Evolutionary conservation across 331 rosid species (phyloP), one percentile per base, ranked within the genome.

Genomic region (Acacia concinna): DNA sequence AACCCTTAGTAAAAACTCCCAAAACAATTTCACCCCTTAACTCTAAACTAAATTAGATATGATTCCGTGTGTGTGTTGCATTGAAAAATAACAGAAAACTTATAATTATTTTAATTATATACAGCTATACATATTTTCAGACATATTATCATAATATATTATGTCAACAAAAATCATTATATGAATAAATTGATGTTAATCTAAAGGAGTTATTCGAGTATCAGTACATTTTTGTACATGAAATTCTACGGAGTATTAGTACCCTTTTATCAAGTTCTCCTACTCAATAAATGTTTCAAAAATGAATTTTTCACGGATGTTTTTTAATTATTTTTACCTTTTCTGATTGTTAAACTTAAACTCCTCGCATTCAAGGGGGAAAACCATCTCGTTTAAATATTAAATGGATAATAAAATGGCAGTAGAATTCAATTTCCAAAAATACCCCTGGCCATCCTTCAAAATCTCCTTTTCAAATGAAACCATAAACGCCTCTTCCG

Each of bases 361-460:
- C 41, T 6, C 41, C 41, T 6, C 41, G 6, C 41, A 37, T 37
- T 37, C 1, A 37, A 37, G 41, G 41, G 1, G 8, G 8, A 37
- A 37, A 37, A 8, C 5, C 25, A 30, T 23, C 63, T 3, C 17
- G 9, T 25, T 57, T 25, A 57, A 57, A 57, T 57, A 57, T 57
- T 11, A 49, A 1, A 18, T 5, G 23, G 27, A 28, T 52, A 52
- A 8, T n/a, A 66, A 37, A 13, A 68, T 13, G 2, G 47, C 35
- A 70, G 37, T 44, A 15, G 12, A 52, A 30, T 23, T 0, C 1
- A 1, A 84, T 46, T 87, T 30, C 88, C 97, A 44, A 4, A 13
- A 68, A 18, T 77, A 70, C 87, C 93, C 96, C 57, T 40, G 0
- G 4, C 51, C 27, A 67, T 82, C 62, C 80, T 74, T 78, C 85